phyloP scores from a whole-genome alignment of 2,329 filamentous ascomycete species.

The Fusarium sp. region DNA sequence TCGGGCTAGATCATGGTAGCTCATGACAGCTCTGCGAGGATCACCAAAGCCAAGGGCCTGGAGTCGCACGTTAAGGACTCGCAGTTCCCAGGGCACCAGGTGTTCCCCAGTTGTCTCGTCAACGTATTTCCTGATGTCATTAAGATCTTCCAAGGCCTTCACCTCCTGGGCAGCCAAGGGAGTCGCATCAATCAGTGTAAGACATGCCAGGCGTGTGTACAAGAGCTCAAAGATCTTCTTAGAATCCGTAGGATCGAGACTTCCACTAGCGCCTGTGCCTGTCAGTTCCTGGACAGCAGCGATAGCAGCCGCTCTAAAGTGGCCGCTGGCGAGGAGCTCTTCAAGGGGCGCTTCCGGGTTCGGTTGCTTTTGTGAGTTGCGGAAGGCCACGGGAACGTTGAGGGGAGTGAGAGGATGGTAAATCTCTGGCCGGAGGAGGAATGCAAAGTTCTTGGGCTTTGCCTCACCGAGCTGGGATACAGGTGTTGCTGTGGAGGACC shows the following conservation, averaged over 20 bases:
- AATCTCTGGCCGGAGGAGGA: slow-evolving; percentile 83
- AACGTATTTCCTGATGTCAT: slow-evolving; percentile 69
- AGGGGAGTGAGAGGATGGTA: slow-evolving; percentile 85
- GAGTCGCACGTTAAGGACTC: slow-evolving; percentile 85
- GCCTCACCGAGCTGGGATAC: slow-evolving; percentile 51
- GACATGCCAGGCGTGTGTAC: slow-evolving; percentile 85
- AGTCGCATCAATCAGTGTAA: slow-evolving; percentile 83
- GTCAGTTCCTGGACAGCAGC: slow-evolving; percentile 75
- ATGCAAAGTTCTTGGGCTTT: slow-evolving; percentile 79
- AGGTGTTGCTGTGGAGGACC: slow-evolving; percentile 48
- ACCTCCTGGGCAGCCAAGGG: slow-evolving; percentile 78
- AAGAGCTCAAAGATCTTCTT: slow-evolving; percentile 81
- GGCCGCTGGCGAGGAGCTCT: slow-evolving; percentile 78
- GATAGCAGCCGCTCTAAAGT: slow-evolving; percentile 86
- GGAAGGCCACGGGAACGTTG: slow-evolving; percentile 76
- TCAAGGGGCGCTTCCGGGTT: slow-evolving; percentile 75
- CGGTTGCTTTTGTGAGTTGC: slow-evolving; percentile 77
- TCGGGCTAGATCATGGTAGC: slow-evolving; percentile 88
- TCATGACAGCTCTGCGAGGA: slow-evolving; percentile 86
- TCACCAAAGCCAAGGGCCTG: slow-evolving; percentile 91
- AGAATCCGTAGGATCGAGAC: slow-evolving; percentile 69
- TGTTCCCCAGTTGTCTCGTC: slow-evolving; percentile 70
- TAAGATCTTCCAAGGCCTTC: slow-evolving; percentile 75
- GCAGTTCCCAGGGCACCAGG: slow-evolving; percentile 89
- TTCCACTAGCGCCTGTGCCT: slow-evolving; percentile 61